Evolutionary conservation across 805 yeast genomes (phyloP).

Genomic region (Candida ascalaphidarum): DNA sequence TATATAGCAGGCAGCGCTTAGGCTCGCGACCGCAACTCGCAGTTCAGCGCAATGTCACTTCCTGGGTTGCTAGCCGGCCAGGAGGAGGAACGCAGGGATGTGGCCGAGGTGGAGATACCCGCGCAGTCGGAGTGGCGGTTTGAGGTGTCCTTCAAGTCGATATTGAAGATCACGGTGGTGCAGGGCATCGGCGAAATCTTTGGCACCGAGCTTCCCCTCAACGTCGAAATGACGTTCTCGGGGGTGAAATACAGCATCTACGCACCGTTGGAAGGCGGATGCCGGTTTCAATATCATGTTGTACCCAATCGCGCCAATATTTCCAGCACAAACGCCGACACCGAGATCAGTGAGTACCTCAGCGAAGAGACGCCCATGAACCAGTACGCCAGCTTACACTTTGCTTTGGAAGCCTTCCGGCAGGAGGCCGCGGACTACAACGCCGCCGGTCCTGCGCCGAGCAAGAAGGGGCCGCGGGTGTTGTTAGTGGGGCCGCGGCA

Average conservation of each 20-base stretch:
- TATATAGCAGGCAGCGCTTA: no score
- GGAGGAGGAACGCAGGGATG: constrained; percentile 1
- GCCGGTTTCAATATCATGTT: constrained; percentile 42
- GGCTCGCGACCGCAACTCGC: no score
- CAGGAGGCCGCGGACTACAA: constrained; percentile 20
- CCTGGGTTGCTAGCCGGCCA: constrained; percentile 6
- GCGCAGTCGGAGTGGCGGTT: constrained; percentile 66
- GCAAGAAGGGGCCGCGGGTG: constrained; percentile 46
- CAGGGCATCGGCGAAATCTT: constrained; percentile 81
- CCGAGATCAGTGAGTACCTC: constrained; percentile 46
- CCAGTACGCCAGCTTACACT: constrained; percentile 59
- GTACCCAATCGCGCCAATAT: constrained; percentile 15
- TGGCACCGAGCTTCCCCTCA: constrained; percentile 85
- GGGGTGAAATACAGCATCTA: constrained; percentile 32
- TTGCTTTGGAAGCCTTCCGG: constrained; percentile 56
- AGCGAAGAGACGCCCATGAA: constrained; percentile 67
- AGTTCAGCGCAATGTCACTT: constrained; percentile 7
- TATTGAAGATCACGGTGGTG: constrained; percentile 40
- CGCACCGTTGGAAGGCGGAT: constrained; percentile 51
- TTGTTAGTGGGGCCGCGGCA: constrained; percentile 64
- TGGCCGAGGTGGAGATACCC: constrained; percentile 17
- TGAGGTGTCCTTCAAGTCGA: constrained; percentile 49
- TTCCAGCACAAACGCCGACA: constrained; percentile 20
- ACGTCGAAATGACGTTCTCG: constrained; percentile 36
- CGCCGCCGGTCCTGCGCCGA: constrained; percentile 10